Evolutionary conservation across 2,329 filamentous ascomycete species (phyloP).

Genomic region (Elsinoe batatas): DNA sequence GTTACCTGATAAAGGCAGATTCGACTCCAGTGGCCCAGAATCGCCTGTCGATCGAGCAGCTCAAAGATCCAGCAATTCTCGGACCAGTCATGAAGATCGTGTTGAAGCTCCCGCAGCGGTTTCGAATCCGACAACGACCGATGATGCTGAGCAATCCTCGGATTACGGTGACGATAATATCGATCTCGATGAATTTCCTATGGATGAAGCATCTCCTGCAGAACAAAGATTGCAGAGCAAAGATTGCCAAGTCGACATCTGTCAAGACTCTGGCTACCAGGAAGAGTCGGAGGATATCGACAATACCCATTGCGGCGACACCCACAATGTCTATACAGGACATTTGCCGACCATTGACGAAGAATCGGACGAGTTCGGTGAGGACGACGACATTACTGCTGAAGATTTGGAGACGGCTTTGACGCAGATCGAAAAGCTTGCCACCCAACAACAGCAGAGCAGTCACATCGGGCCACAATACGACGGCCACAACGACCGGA

Average conservation of each 20-base stretch:
- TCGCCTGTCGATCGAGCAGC: not conserved
- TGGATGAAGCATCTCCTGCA: slow-evolving; percentile 2
- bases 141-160: not conserved
- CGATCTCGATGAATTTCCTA: slow-evolving; percentile 15
- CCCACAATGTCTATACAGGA: not conserved
- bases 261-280: slow-evolving; percentile 12
- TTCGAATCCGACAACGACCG: no score
- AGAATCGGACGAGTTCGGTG: slow-evolving; percentile 35
- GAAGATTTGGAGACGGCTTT: slow-evolving; percentile 45
- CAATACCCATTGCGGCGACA: not conserved
- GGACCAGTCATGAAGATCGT: no score
- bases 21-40: slow-evolving; percentile 4
- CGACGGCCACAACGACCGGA: not conserved
- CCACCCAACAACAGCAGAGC: not conserved
- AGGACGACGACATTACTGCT: slow-evolving; percentile 42
- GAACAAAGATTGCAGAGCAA: not conserved
- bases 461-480: not conserved
- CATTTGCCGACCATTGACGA: slow-evolving; percentile 17
- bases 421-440: slow-evolving; percentile 12
- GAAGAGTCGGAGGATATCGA: slow-evolving; percentile 12
- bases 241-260: not conserved
- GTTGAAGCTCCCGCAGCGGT: no score
- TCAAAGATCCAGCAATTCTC: not conserved
- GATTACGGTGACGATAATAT: slow-evolving; percentile 19
- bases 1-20: slow-evolving; percentile 28